phyloP scores from a whole-genome alignment of 441 rosid genomes.

The Euphorbia schlechtendalii region DNA sequence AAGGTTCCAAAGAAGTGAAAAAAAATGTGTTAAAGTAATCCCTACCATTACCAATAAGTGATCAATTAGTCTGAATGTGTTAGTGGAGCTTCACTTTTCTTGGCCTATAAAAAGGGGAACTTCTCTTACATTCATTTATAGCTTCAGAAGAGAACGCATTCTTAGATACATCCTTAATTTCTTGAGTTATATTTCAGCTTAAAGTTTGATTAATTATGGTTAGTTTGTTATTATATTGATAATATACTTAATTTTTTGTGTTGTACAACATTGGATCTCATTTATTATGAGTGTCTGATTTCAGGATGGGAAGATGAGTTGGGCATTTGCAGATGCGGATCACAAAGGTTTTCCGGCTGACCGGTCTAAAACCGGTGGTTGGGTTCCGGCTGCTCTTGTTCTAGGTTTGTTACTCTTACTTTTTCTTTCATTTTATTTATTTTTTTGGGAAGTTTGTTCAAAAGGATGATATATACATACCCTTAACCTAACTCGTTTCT shows the following conservation, averaged over 20 bases:
- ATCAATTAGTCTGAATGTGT: conserved; percentile 19
- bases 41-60: conserved; percentile 14
- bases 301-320: conserved; percentile 48
- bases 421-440: no score
- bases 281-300: not conserved
- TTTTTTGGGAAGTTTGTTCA: no score
- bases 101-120: conserved; percentile 32
- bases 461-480: no score
- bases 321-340: conserved; percentile 50
- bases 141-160: not conserved
- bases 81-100: conserved; percentile 30
- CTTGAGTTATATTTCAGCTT: not conserved
- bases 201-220: conserved; percentile 24
- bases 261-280: no score
- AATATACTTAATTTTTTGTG: not conserved
- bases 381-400: conserved; percentile 55
- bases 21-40: conserved; percentile 20
- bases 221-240: conserved; percentile 10
- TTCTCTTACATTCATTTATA: conserved; percentile 13
- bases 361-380: conserved; percentile 60
- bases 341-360: conserved; percentile 50
- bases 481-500: no score
- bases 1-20: conserved; percentile 21
- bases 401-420: conserved; percentile 33
- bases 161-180: not conserved